Conservation (phyloP, 75 land plant genomes). For the Cryptomeria japonica region DNA sequence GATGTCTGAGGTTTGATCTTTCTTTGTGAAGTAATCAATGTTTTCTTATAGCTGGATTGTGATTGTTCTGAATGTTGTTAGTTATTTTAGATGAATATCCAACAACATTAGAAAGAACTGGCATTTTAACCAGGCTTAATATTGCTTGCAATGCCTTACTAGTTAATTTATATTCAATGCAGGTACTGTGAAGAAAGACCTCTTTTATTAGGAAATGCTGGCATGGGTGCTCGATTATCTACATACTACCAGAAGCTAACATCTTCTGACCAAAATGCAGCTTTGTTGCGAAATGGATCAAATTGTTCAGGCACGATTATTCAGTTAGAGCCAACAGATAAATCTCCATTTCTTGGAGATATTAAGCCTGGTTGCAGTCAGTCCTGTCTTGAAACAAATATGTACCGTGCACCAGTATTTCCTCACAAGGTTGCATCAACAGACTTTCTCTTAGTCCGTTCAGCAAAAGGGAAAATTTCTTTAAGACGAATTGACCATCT, state of each 20-base stretch:
- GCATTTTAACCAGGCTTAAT: no score
- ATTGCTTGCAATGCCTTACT: neutral
- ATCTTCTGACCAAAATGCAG: constrained; percentile 77
- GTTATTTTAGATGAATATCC: neutral
- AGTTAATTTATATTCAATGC: neutral
- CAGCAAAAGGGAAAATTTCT: constrained; percentile 92
- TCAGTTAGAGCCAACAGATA: constrained; percentile 87
- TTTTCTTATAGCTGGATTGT: neutral
- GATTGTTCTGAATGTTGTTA: neutral
- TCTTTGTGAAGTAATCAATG: neutral
- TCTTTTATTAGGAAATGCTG: constrained; percentile 81
- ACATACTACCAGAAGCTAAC: constrained; percentile 87
- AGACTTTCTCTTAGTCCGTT: constrained; percentile 92
- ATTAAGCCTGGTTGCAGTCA: constrained; percentile 88
- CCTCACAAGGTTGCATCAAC: constrained; percentile 82
- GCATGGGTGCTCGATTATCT: constrained; percentile 95
- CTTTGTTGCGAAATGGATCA: constrained; percentile 53
- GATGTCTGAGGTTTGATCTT: neutral
- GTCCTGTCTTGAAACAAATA: constrained; percentile 92
- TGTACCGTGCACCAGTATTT: constrained; percentile 94
- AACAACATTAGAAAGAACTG: no score
- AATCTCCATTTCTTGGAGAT: constrained; percentile 95
- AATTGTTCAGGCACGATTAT: constrained; percentile 57
- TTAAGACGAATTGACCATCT: constrained; percentile 85
- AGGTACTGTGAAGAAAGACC: constrained; percentile 99